Percentiles rank a stretch among this genome's conserved stretches.
Evolutionary conservation across 306 rosid genomes (phyloP).

Genomic region (Albizia julibrissin): DNA sequence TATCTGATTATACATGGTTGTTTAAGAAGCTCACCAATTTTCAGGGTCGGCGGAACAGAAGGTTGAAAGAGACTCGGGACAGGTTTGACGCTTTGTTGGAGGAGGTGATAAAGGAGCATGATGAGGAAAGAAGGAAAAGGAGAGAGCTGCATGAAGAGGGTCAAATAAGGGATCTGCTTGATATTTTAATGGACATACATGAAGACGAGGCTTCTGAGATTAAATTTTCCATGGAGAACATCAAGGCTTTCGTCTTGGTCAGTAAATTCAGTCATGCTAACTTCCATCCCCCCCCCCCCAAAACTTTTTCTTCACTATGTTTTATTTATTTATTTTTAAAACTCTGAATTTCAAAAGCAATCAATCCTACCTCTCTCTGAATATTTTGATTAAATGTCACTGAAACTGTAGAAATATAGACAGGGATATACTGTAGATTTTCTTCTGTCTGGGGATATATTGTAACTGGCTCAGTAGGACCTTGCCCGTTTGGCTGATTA

Average conservation of each 20-base stretch:
- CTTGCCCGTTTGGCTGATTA: not conserved
- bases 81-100: constrained; percentile 53
- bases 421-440: not conserved
- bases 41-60: constrained; percentile 40
- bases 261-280: not conserved
- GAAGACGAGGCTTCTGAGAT: constrained; percentile 46
- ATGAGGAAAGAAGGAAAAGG: constrained; percentile 29
- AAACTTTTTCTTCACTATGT: not conserved
- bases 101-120: constrained; percentile 49
- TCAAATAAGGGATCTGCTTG: constrained; percentile 44
- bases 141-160: constrained; percentile 7
- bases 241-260: constrained; percentile 73
- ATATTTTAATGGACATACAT: constrained; percentile 46
- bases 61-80: constrained; percentile 30
- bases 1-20: constrained; percentile 48
- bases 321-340: too few relatives aligned
- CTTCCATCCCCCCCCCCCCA: too few relatives aligned
- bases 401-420: not conserved
- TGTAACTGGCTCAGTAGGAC: not conserved
- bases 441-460: not conserved
- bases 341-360: not conserved
- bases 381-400: not conserved
- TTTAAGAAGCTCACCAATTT: constrained; percentile 48
- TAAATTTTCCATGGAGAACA: constrained; percentile 51
- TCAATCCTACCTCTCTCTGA: not conserved